Conservation (phyloP, 129 eudicot species). For the Helichrysum umbraculigerum region DNA sequence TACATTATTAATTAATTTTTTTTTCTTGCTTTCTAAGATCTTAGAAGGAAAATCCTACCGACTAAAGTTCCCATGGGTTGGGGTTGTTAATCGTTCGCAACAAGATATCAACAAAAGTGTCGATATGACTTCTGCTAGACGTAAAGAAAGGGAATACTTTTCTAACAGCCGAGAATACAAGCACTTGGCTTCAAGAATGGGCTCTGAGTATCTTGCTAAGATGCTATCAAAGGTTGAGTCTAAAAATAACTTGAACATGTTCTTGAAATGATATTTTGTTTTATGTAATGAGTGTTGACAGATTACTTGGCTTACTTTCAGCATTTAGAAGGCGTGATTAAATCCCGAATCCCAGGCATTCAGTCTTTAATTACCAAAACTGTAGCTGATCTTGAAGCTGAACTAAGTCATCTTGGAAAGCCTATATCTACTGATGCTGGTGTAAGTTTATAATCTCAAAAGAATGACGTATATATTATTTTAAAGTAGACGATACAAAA, state of each 20-base stretch:
- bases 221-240: slow-evolving; percentile 46
- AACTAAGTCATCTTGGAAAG: slow-evolving; percentile 46
- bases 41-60: slow-evolving; percentile 49
- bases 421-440: slow-evolving; percentile 49
- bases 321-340: slow-evolving; percentile 55
- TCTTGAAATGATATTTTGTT: background rate
- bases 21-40: slow-evolving; percentile 28
- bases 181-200: slow-evolving; percentile 51
- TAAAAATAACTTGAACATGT: background rate
- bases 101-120: slow-evolving; percentile 48
- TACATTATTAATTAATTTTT: background rate
- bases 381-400: slow-evolving; percentile 47
- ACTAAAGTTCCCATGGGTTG: slow-evolving; percentile 52
- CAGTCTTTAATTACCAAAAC: slow-evolving; percentile 44
- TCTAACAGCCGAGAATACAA: slow-evolving; percentile 42
- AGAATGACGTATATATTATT: no score
- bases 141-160: slow-evolving; percentile 48
- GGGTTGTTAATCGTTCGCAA: slow-evolving; percentile 57
- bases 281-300: background rate
- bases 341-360: slow-evolving; percentile 48
- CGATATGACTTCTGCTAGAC: slow-evolving; percentile 48
- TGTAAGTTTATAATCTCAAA: slow-evolving; percentile 30
- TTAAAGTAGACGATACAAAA: background rate
- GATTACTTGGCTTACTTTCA: slow-evolving; percentile 28
- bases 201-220: slow-evolving; percentile 56